Evolutionary conservation across 2,329 filamentous ascomycete genomes (phyloP), one percentile per base, ranked within the genome.

Genomic region (Chrysosphaeria jannelii): DNA sequence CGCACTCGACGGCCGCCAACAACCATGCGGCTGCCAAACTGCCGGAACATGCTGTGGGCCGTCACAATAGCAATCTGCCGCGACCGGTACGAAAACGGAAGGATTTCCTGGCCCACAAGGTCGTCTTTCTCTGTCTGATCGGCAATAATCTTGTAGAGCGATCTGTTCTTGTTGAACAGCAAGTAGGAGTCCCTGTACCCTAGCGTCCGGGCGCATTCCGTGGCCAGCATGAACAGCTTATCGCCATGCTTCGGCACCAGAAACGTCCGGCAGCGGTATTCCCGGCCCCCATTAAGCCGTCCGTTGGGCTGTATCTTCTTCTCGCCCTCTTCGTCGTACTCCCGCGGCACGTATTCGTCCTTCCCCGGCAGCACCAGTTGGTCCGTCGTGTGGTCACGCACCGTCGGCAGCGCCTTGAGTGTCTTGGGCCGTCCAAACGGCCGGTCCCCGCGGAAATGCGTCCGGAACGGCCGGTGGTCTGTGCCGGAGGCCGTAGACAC

Each of bases 51-150:
- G 35, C 81, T 93, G 32, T 76, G 66, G 14, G 85, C 85, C 1
- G 85, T 93, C 20, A 97, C 85, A 30, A 97, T 91, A 24, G 85
- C 85, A 34, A 97, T 97, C 45, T 97, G 85, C 23, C 85, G 65
- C n/a, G 85, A 97, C 21, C 85, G 65, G 42, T 97, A 97, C 4
- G 81, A 91, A 43, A 93, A 97, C 0, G 85, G 85, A 11, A 97
- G 51, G 27, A 93, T 88, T 37, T 93, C 85, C 47, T 93, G 79
- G 31, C 67, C 57, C 23, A 97, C 90, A 10, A 97, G 53, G 37
- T 93, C 78, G 42, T 97, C 85, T 52, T 97, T 97, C 42, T 97
- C 85, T 14, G 69, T 53, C 41, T 93, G 81, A 30, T 71, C 88
- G 27, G 81, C 81, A 36, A 97, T 97, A 39, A 97, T 97, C 47